A percentile compares a stretch with the other conserved stretches of the same genome.
phyloP scores from a whole-genome alignment of 2,329 filamentous ascomycete genomes.

The Pyricularia pennisetigena region DNA sequence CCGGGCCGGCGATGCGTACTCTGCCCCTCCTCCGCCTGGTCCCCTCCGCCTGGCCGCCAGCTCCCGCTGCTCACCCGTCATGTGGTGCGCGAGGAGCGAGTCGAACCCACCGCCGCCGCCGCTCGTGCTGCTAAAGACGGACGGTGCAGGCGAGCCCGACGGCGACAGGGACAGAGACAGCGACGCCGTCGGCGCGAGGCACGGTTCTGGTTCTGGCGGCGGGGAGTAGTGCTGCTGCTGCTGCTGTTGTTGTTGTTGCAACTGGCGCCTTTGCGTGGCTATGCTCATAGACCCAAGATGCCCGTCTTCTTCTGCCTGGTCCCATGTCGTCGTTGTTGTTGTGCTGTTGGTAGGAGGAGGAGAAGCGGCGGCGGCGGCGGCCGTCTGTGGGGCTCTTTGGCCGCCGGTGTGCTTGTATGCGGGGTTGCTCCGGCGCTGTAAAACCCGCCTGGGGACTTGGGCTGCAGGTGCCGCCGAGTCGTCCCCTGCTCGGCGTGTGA shows the following conservation, averaged over 20 bases:
- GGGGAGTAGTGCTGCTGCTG: neutral
- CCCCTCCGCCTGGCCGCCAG: neutral
- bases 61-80: neutral
- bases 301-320: neutral
- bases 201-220: neutral
- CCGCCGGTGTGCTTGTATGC: neutral
- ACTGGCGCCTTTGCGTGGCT: neutral
- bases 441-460: neutral
- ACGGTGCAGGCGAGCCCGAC: neutral
- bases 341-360: neutral
- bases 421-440: slow-evolving; percentile 4
- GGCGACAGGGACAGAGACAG: neutral
- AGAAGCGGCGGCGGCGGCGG: neutral
- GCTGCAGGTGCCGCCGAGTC: neutral
- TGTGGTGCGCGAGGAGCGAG: neutral
- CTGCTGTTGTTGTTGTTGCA: neutral
- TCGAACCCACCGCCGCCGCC: slow-evolving; percentile 1
- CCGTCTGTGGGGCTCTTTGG: neutral
- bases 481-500: neutral
- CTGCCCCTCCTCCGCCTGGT: neutral
- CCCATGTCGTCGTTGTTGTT: neutral
- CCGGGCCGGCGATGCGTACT: neutral
- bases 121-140: neutral
- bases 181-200: neutral
- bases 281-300: neutral